Conservation (phyloP, 1,284 basidiomycete genomes). For the Leccinum griseonigrum region DNA sequence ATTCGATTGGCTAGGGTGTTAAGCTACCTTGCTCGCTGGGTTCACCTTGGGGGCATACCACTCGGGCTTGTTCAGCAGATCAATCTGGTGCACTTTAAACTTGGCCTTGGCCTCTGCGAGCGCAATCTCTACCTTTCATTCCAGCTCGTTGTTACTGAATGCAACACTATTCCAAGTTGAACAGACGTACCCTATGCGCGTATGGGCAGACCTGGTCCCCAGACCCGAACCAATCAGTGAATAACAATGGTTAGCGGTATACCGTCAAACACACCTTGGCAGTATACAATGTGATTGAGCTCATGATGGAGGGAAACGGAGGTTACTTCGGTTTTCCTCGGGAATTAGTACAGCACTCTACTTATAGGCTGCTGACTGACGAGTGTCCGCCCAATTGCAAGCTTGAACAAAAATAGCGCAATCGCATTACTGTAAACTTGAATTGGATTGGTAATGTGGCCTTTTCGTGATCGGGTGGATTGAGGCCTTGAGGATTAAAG, state of each 20-base stretch:
- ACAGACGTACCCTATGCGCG: slow-evolving; percentile 12
- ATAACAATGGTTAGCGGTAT: too few species aligned
- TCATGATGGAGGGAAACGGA: slow-evolving; percentile 4
- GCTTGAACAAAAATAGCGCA: background rate
- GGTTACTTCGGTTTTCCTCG: background rate
- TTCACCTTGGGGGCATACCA: slow-evolving; percentile 65
- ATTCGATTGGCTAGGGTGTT: background rate
- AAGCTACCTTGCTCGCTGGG: slow-evolving; percentile 54
- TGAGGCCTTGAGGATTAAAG: background rate
- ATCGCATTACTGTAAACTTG: background rate
- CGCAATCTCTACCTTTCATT: slow-evolving; percentile 51
- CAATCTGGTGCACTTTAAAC: slow-evolving; percentile 50
- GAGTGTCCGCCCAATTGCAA: background rate
- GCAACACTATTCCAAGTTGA: background rate
- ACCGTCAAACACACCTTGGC: slow-evolving; percentile 36
- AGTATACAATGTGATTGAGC: slow-evolving; percentile 45
- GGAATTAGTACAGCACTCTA: background rate
- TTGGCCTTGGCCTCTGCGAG: slow-evolving; percentile 52
- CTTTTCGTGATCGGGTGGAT: background rate
- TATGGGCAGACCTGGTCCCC: slow-evolving; percentile 12
- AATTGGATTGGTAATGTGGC: background rate
- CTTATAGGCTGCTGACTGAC: slow-evolving; percentile 4
- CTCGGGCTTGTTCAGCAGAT: slow-evolving; percentile 60
- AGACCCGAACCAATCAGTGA: background rate
- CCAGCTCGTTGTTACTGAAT: background rate